These are phyloP conservation scores for Xylaria scruposa DNA, from an alignment of 495 filamentous ascomycete genomes.

Conservation along the genomic window DNA sequence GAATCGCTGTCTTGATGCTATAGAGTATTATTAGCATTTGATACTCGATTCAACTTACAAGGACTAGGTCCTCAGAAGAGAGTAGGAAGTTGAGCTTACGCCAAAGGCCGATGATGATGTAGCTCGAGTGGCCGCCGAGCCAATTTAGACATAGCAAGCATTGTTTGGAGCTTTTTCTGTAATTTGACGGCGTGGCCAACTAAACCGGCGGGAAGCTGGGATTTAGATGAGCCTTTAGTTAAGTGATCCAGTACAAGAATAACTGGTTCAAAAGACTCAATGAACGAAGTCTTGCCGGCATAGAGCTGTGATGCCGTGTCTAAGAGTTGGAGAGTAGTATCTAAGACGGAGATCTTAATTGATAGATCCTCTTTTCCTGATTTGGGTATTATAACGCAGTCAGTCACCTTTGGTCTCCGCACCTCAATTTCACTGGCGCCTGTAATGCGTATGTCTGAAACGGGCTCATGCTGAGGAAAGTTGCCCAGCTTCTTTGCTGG, in stretches of 20 bases:
- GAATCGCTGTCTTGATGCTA: slow-evolving; percentile 79
- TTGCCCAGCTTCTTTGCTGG: slow-evolving; percentile 51
- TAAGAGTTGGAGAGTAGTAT: slow-evolving; percentile 63
- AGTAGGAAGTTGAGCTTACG: slow-evolving; percentile 40
- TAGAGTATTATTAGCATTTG: slow-evolving; percentile 2
- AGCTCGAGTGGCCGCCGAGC: slow-evolving; percentile 80
- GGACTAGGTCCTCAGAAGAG: neutral
- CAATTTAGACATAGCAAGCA: slow-evolving; percentile 63
- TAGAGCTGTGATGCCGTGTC: slow-evolving; percentile 67
- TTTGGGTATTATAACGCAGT: slow-evolving; percentile 50
- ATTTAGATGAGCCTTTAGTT: slow-evolving; percentile 52
- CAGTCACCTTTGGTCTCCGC: slow-evolving; percentile 57
- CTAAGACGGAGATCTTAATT: slow-evolving; percentile 65
- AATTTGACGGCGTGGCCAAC: slow-evolving; percentile 46
- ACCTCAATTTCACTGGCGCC: slow-evolving; percentile 39
- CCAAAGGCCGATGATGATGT: slow-evolving; percentile 86
- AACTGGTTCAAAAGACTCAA: slow-evolving; percentile 72
- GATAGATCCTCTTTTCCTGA: slow-evolving; percentile 44
- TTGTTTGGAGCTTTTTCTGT: slow-evolving; percentile 52
- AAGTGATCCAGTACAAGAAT: slow-evolving; percentile 63
- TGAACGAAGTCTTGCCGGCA: slow-evolving; percentile 70
- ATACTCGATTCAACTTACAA: neutral
- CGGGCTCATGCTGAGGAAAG: slow-evolving; percentile 69
- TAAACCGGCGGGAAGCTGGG: slow-evolving; percentile 54
- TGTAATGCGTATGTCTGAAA: slow-evolving; percentile 59